phyloP scores from a whole-genome alignment of 1,139 yeast genomes.

The Pichia sp. region DNA sequence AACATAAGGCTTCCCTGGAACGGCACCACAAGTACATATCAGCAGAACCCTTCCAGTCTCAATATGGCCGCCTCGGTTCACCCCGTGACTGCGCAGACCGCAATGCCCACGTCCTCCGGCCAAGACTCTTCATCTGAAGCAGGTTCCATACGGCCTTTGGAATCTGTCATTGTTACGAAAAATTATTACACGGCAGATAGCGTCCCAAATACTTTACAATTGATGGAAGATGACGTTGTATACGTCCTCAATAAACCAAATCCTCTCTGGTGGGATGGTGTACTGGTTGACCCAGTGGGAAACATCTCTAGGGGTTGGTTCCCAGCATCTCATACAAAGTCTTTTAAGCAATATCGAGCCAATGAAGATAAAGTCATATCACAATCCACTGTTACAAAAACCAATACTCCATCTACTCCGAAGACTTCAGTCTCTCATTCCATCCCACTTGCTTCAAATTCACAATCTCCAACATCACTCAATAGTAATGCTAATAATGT shows the following conservation, averaged over 20 bases:
- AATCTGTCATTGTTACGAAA: constrained; percentile 46
- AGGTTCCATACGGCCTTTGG: too few relatives aligned
- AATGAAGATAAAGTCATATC: too few relatives aligned
- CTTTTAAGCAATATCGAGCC: too few relatives aligned
- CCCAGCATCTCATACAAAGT: constrained; percentile 52
- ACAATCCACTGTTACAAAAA: not conserved
- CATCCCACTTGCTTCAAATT: not conserved
- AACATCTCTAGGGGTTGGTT: constrained; percentile 65
- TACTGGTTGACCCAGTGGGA: constrained; percentile 35
- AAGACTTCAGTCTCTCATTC: not conserved
- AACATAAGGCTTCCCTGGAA: too few relatives aligned
- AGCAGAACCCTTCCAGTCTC: too few relatives aligned
- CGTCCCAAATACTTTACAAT: constrained; percentile 39
- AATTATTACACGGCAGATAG: constrained; percentile 39
- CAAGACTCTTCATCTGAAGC: too few relatives aligned
- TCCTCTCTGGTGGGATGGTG: constrained; percentile 78
- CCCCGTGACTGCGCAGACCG: too few relatives aligned
- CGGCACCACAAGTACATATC: too few relatives aligned
- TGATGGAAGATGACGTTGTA: constrained; percentile 44
- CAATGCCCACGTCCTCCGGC: too few relatives aligned
- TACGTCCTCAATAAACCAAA: constrained; percentile 46
- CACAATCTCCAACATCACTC: too few relatives aligned
- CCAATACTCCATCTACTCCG: constrained; percentile 9
- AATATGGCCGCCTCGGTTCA: too few relatives aligned
- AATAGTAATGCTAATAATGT: too few relatives aligned